A percentile compares a stretch with the other conserved stretches of the same genome.
Conservation (phyloP, 164 flowering plant genomes). For the Saururus chinensis region DNA sequence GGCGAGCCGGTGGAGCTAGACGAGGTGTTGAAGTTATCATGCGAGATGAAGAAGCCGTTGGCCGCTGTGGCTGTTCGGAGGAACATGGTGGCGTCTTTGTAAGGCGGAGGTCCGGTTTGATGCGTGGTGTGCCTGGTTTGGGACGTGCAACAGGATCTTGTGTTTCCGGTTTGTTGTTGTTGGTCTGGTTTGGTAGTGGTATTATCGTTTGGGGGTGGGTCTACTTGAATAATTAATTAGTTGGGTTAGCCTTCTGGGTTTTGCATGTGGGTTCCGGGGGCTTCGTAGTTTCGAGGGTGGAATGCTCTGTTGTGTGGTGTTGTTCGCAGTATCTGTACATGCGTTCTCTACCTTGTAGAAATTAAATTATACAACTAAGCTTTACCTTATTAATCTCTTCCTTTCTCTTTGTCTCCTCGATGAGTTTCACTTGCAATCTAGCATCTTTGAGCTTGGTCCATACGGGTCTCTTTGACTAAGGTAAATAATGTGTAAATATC, state of each 20-base stretch:
- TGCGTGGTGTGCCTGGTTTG: neutral
- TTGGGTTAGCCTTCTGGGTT: neutral
- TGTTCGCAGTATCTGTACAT: neutral
- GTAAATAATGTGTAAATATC: too few relatives aligned
- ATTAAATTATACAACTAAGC: too few relatives aligned
- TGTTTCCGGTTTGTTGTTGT: too few relatives aligned
- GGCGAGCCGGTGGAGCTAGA: constrained; percentile 23
- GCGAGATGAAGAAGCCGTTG: constrained; percentile 47
- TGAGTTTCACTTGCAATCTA: too few relatives aligned
- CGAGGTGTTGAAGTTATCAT: constrained; percentile 40
- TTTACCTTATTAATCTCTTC: neutral
- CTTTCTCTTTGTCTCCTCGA: neutral
- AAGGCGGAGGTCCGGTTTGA: neutral
- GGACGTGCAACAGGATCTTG: too few relatives aligned
- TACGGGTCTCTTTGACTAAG: too few relatives aligned
- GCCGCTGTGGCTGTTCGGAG: constrained; percentile 15
- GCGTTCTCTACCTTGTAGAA: neutral
- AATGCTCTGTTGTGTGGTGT: neutral
- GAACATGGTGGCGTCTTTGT: constrained; percentile 1
- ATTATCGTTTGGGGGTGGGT: neutral
- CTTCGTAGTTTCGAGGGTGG: neutral
- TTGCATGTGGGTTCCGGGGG: neutral
- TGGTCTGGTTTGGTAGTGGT: too few relatives aligned
- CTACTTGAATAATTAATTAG: neutral
- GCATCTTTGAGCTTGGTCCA: too few relatives aligned